Percentiles rank a stretch among this genome's conserved stretches.
phyloP scores from a whole-genome alignment of 495 filamentous ascomycete genomes.

The Pseudotulostoma volvatum region DNA sequence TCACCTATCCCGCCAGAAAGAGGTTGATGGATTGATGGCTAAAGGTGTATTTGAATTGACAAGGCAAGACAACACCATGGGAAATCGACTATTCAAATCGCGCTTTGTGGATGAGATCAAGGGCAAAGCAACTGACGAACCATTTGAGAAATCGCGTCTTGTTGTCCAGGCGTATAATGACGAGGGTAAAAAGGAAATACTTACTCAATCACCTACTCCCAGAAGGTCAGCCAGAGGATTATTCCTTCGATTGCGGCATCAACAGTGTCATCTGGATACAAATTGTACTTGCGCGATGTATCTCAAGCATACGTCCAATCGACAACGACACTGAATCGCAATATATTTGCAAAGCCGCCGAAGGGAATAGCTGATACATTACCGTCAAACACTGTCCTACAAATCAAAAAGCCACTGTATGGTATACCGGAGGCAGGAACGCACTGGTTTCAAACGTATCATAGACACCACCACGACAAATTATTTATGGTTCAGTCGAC shows the following conservation, averaged over 20 bases:
- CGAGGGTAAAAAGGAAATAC: not conserved
- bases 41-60: not conserved
- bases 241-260: not conserved
- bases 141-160: not conserved
- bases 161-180: not conserved
- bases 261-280: not conserved
- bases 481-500: not conserved
- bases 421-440: not conserved
- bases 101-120: not conserved
- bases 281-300: conserved; percentile 1
- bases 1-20: not conserved
- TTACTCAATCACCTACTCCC: conserved; percentile 1
- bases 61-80: not conserved
- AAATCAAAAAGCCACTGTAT: not conserved
- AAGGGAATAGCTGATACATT: not conserved
- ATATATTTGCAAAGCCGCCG: not conserved
- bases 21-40: not conserved
- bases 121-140: not conserved
- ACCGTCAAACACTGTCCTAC: not conserved
- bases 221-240: not conserved
- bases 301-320: conserved; percentile 1
- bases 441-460: not conserved
- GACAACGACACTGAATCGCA: not conserved
- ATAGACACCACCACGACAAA: not conserved
- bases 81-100: not conserved